Evolutionary conservation across 2,329 filamentous ascomycete genomes (phyloP), one percentile per base, ranked within the genome.

Genomic region (Botrytis fragariae): DNA sequence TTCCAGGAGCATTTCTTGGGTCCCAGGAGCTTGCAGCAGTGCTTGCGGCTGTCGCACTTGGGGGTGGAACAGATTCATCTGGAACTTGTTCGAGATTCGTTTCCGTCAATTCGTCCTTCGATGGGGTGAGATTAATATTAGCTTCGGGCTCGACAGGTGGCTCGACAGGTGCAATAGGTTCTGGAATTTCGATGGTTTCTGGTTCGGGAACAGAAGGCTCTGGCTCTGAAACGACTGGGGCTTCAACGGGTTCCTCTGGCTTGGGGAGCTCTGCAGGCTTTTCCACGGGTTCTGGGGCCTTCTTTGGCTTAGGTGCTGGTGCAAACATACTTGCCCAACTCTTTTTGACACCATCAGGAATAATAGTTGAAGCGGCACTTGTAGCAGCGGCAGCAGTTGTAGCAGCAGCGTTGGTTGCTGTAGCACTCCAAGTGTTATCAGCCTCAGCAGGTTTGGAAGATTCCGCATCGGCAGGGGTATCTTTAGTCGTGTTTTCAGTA

Each of bases 81-180:
- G 91, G 92, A 78, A 98, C 87, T 83, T 95, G 93, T 82, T 97
- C 95, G 73, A 98, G 91, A 83, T 98, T 98, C 78, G 91, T 92
- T 84, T 95, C 91, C 42, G 95, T 98, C 77, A 98, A 88, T 79
- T 95, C 90, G 82, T 94, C 93, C 83, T 92, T 91, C 37, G 93
- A 88, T 25, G 93, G 91, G 65, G 88, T 87, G 63, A 95, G 83
- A 65, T 87, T 85, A 69, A 87, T 82, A 78, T 87, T 87, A 48
- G 78, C 71, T 57, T 78, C 78, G 57, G 78, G 74, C 29, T 74
- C 71, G 35, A 72, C 64, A 22, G 75, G 54, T 68, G 78, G 72
- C 74, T 81, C 80, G 14, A 78, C 75, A 12, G 79, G 77, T n/a
- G 78, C 72, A 32, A 78, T 67, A 51, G 77, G 76, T 73, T 84